Evolutionary conservation across 164 flowering plant genomes (phyloP), one percentile per base, ranked within the genome.

Genomic region (Nelumbo lutea): DNA sequence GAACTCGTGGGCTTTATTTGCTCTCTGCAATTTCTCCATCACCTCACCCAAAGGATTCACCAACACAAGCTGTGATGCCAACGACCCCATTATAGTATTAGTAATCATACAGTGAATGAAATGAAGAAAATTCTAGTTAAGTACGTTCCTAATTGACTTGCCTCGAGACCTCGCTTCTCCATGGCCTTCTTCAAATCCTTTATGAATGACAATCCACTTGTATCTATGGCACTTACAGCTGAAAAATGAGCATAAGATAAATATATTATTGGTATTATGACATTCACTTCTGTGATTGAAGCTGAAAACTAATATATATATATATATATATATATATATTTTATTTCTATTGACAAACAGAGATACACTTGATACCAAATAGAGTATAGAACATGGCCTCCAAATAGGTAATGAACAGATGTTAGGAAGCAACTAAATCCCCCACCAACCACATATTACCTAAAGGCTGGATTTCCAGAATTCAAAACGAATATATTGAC

Each of bases 11-110:
- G 74, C 71, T 43, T 85, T 80, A 60, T 88, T 89, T 8, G 88
- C 81, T 3, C 80, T 75, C 43, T 79, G 84, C 76, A 90, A 59
- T 70, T 93, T 93, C 67, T 85, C 91, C 78, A 89, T 75, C 77
- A 90, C 95, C 71, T 83, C 96, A 1, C 90, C 88, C 39, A 93
- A 64, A 13, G 96, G 98, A 72, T 93, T 93, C 77, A 89, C 96
- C 79, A 93, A 72, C 67, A 86, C 89, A 68, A 90, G 84, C 98
- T 93, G 90, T 61, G 1, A 15, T 11, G 38, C 3, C 48, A 55
- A 13, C 15, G 13, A n/a, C 48, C 56, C 1, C 9, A 10, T 1
- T 10, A 13, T 6, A 39, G 15, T 0, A 27, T 61, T 13, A 62
- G 13, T 3, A 51, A 52, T 27, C 27, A 27, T 27, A 47, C 50